These are phyloP conservation scores for Penicillium oxalicum DNA, from an alignment of 2,329 filamentous ascomycete species.

Conservation along the genomic window DNA sequence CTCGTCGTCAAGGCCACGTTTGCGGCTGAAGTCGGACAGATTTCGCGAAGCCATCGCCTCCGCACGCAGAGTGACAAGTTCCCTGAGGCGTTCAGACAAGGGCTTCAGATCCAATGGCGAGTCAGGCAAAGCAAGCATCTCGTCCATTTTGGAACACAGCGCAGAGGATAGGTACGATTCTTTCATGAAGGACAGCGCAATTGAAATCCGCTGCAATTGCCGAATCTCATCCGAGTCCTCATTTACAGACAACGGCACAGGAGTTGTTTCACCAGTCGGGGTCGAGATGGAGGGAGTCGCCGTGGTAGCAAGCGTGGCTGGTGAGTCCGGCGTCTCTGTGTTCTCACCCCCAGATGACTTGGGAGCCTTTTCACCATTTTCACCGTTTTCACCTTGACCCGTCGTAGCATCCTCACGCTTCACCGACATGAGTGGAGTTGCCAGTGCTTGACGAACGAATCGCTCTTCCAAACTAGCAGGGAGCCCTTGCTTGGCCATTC, in stretches of 20 bases:
- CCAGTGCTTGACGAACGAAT: conserved; percentile 70
- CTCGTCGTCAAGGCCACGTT: conserved; percentile 39
- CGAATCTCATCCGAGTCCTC: conserved; percentile 31
- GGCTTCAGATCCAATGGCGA: conserved; percentile 61
- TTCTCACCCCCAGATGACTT: conserved; percentile 18
- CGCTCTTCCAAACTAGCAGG: conserved; percentile 78
- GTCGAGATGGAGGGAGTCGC: conserved; percentile 34
- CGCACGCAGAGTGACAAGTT: conserved; percentile 61
- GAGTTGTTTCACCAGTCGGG: conserved; percentile 36
- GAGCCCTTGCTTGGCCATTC: conserved; percentile 59
- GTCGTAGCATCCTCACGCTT: conserved; percentile 49
- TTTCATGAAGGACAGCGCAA: conserved; percentile 46
- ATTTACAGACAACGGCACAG: conserved; percentile 32
- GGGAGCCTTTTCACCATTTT: conserved; percentile 15
- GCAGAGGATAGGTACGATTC: conserved; percentile 44
- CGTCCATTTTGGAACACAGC: conserved; percentile 35
- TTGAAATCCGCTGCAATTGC: conserved; percentile 45
- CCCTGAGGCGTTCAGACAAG: conserved; percentile 62
- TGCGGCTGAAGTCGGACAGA: conserved; percentile 40
- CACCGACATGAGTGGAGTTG: conserved; percentile 67
- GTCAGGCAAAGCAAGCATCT: conserved; percentile 31
- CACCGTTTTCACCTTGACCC: conserved; percentile 12
- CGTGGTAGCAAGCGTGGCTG: conserved; percentile 29
- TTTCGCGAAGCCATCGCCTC: conserved; percentile 66
- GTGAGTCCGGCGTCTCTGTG: conserved; percentile 26